A percentile compares a stretch with the other conserved stretches of the same genome.
phyloP scores from a whole-genome alignment of 768 basidiomycete genomes.

The Pholiota conissans region DNA sequence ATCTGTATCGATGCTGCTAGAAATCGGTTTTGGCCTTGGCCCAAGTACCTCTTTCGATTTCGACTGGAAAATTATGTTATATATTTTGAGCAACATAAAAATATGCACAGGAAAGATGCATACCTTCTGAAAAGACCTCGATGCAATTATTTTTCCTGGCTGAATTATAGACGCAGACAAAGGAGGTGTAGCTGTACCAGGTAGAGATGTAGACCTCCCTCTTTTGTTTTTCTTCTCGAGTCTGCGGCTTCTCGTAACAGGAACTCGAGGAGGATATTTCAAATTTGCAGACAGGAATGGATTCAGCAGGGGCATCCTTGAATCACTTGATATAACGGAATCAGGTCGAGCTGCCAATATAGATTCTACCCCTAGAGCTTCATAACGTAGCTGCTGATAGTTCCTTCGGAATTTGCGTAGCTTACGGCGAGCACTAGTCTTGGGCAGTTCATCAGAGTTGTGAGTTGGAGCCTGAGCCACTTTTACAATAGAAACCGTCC shows the following conservation, averaged over 20 bases:
- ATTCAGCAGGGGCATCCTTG: slow-evolving; percentile 17
- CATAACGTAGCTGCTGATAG: slow-evolving; percentile 17
- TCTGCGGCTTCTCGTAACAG: slow-evolving; percentile 14
- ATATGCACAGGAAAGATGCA: background rate
- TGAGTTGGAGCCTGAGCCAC: background rate
- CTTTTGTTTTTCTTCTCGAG: slow-evolving; percentile 22
- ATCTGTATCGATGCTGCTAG: slow-evolving; percentile 25
- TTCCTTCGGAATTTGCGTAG: slow-evolving; percentile 21
- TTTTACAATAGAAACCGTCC: too few relatives aligned
- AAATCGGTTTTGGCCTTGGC: slow-evolving; percentile 21
- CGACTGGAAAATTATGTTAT: too few relatives aligned
- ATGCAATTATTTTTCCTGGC: background rate
- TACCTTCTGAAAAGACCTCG: background rate
- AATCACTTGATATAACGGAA: slow-evolving; percentile 21
- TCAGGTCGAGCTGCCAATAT: slow-evolving; percentile 16
- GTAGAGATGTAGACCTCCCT: slow-evolving; percentile 2
- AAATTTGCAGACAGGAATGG: slow-evolving; percentile 5
- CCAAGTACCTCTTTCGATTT: slow-evolving; percentile 9
- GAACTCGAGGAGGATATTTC: slow-evolving; percentile 12
- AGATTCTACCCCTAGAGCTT: slow-evolving; percentile 9
- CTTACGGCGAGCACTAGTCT: slow-evolving; percentile 12
- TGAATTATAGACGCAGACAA: background rate
- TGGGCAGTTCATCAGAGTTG: background rate
- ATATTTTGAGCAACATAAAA: too few relatives aligned
- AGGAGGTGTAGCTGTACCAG: slow-evolving; percentile 2